Evolutionary conservation across 768 basidiomycete species (phyloP).

Genomic region (Kwoniella dejecticola): DNA sequence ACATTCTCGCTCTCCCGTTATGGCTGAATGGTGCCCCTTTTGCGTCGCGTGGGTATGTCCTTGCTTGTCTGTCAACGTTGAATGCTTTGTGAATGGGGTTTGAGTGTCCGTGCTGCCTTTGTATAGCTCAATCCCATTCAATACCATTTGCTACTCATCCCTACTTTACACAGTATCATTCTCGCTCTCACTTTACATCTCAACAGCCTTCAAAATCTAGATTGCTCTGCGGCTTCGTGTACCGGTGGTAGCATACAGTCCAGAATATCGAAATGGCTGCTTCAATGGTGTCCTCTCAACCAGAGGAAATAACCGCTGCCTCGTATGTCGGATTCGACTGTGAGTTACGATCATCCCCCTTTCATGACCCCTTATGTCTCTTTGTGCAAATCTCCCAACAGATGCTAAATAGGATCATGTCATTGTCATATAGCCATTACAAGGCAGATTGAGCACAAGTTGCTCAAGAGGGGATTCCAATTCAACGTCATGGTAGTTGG

Average conservation of each 20-base stretch:
- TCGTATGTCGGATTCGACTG: slow-evolving; percentile 96
- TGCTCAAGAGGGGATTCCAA: slow-evolving; percentile 97
- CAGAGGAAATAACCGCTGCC: slow-evolving; percentile 81
- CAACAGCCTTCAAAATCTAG: no score
- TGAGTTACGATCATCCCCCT: slow-evolving; percentile 25
- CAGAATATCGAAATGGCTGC: slow-evolving; percentile 56
- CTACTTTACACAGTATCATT: neutral
- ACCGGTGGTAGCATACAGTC: no score
- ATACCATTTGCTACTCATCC: neutral
- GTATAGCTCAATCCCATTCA: slow-evolving; percentile 6
- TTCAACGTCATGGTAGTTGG: slow-evolving; percentile 98
- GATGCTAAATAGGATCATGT: neutral
- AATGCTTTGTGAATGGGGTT: neutral
- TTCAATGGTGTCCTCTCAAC: slow-evolving; percentile 55
- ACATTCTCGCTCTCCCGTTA: neutral
- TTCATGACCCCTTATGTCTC: no score
- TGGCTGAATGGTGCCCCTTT: slow-evolving; percentile 3
- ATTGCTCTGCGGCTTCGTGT: no score
- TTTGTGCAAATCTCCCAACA: no score
- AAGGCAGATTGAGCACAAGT: slow-evolving; percentile 97
- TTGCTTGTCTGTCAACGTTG: neutral
- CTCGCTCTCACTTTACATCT: neutral
- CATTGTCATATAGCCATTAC: slow-evolving; percentile 65
- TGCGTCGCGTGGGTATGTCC: slow-evolving; percentile 6
- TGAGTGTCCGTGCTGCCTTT: slow-evolving; percentile 7